These are phyloP conservation scores for Zanthoxylum bungeanum DNA, from an alignment of 345 rosid species.

Conservation along the genomic window DNA sequence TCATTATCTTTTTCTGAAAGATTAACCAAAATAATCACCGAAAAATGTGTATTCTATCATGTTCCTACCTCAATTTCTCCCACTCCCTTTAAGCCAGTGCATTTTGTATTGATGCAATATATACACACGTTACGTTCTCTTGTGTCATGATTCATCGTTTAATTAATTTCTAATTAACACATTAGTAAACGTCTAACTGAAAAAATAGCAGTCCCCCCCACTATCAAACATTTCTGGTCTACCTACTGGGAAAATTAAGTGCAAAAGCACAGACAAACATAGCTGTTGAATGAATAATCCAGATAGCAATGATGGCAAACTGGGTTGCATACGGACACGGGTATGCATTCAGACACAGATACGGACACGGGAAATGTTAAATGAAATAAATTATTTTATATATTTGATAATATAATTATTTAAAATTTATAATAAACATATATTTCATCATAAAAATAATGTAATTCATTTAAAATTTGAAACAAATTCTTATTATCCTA, in stretches of 20 bases:
- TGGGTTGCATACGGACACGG: too few species aligned
- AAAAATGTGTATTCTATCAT: background rate
- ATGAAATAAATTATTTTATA: too few species aligned
- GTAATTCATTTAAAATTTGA: too few species aligned
- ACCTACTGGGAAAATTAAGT: slow-evolving; percentile 1
- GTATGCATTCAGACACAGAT: too few species aligned
- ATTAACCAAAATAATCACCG: background rate
- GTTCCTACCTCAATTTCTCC: background rate
- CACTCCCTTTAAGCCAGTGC: background rate
- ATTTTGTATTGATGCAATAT: background rate
- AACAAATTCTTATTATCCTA: too few species aligned
- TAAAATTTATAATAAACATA: too few species aligned
- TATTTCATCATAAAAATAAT: too few species aligned
- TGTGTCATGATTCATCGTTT: too few species aligned
- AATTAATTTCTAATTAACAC: background rate
- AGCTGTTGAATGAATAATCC: background rate
- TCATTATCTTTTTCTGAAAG: background rate
- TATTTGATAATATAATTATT: too few species aligned
- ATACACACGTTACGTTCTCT: background rate
- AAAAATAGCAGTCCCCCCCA: background rate
- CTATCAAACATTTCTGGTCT: background rate
- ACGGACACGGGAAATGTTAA: too few species aligned
- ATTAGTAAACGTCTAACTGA: background rate
- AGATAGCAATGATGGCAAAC: background rate
- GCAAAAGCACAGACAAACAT: background rate